These are phyloP conservation scores for Xylaria sp. DNA, from an alignment of 2,329 filamentous ascomycete genomes.

Conservation along the genomic window DNA sequence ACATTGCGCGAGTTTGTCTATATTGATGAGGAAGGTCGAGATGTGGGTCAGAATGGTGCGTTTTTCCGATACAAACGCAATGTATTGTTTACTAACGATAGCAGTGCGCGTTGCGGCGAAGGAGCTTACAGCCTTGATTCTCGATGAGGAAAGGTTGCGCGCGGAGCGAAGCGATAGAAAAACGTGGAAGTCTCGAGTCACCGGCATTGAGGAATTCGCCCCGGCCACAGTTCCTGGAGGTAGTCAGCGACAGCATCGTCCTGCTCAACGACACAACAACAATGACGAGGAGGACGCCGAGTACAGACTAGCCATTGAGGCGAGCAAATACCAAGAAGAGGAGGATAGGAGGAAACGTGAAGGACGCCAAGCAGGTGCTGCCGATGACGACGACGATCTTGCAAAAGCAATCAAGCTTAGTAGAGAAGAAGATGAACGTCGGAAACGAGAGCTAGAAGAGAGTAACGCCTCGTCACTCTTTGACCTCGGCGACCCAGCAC, in stretches of 20 bases:
- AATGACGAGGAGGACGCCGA: slow-evolving; percentile 93
- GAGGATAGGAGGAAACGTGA: slow-evolving; percentile 84
- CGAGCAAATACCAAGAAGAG: slow-evolving; percentile 94
- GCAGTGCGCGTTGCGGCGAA: slow-evolving; percentile 94
- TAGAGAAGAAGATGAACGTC: slow-evolving; percentile 91
- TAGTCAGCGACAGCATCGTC: slow-evolving; percentile 58
- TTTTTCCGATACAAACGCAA: slow-evolving; percentile 32
- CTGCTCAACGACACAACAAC: slow-evolving; percentile 63
- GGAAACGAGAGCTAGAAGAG: slow-evolving; percentile 86
- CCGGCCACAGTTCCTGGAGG: slow-evolving; percentile 42
- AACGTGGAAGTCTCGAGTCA: slow-evolving; percentile 96
- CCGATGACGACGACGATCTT: slow-evolving; percentile 87
- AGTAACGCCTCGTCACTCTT: slow-evolving; percentile 89
- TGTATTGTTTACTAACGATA: slow-evolving; percentile 45
- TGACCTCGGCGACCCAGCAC: slow-evolving; percentile 73
- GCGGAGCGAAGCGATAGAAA: slow-evolving; percentile 91
- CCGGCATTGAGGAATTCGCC: slow-evolving; percentile 86
- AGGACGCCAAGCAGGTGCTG: slow-evolving; percentile 62
- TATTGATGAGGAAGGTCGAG: slow-evolving; percentile 92
- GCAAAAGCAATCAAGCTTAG: slow-evolving; percentile 96
- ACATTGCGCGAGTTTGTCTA: slow-evolving; percentile 97
- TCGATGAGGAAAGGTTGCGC: slow-evolving; percentile 93
- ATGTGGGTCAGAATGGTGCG: slow-evolving; percentile 96
- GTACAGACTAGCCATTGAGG: slow-evolving; percentile 89
- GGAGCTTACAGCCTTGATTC: slow-evolving; percentile 89